Evolutionary conservation across 192 early-diverging fungal genomes (phyloP), one percentile per base, ranked within the genome.

Genomic region (Spizellomyces punctatus): DNA sequence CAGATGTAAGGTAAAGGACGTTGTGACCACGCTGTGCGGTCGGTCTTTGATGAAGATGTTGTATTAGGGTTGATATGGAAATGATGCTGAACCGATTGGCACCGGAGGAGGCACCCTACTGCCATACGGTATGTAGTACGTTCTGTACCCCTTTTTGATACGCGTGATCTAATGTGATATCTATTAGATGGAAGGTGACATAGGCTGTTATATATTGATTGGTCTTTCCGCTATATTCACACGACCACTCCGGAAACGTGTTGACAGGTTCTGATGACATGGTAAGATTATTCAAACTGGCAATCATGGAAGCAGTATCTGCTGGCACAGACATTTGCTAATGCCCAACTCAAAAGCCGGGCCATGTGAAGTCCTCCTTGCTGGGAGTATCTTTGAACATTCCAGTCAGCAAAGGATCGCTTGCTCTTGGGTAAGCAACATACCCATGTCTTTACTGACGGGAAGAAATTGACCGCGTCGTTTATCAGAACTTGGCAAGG

Each of bases 241-340:
- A 2, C 27, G 27, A 36, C 27, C 3, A 36, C 27, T 36, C 27
- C 27, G 1, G 27, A 36, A 36, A 36, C 27, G 3, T 36, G 27
- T 3, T 36, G 27, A 94, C 94, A 74, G 95, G 95, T 6, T 80
- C 93, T 0, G 94, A 95, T 67, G 94, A 96, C 71, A 94, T 95
- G 92, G 83, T 86, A 77, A 5, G 56, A 10, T 41, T 64, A 41
- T 22, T 12, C 19, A 57, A 17, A 17, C 71, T 16, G 14, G 27
- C 66, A 36, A 42, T 75, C 2, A 22, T 12, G 49, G 49, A 64
- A 58, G 66, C 43, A 6, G 62, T 50, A 17, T 12, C 17, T 54
- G 63, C 63, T 47, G 9, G 4, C 27, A 52, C 8, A n/a, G n/a
- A n/a, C 54, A 46, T 58, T 16, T 66, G 9, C 63, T 45, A 22